Conservation (phyloP, 2,329 filamentous ascomycete species). For the Hymenoscyphus fraxineus region DNA sequence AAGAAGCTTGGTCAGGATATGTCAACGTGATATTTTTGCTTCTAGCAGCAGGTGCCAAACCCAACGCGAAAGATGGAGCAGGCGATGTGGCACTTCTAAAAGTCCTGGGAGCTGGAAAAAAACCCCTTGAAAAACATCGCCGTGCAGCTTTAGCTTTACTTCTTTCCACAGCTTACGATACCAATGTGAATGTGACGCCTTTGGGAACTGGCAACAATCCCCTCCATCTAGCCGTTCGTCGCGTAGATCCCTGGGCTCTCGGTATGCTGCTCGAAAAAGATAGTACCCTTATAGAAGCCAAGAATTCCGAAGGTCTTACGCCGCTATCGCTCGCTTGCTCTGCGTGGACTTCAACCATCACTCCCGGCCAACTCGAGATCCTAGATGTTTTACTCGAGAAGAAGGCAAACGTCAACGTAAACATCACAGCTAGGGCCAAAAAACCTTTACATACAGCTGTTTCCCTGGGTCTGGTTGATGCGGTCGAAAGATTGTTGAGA, state of each 20-base stretch:
- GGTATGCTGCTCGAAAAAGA: constrained; percentile 16
- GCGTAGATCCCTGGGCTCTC: constrained; percentile 14
- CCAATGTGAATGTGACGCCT: constrained; percentile 11
- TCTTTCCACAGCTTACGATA: constrained; percentile 9
- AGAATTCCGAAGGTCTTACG: constrained; percentile 13
- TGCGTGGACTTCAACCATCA: constrained; percentile 8
- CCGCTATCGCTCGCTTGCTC: constrained; percentile 6
- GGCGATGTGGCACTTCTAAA: constrained; percentile 13
- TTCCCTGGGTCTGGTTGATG: constrained; percentile 8
- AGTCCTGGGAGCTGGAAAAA: constrained; percentile 8
- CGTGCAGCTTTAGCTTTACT: constrained; percentile 16
- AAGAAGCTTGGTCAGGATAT: constrained; percentile 15
- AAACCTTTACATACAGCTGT: constrained; percentile 13
- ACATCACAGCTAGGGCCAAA: background rate
- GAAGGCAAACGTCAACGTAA: constrained; percentile 11
- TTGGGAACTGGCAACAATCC: constrained; percentile 15
- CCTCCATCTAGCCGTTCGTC: constrained; percentile 17
- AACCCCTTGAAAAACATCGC: constrained; percentile 10
- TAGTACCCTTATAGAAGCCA: constrained; percentile 6
- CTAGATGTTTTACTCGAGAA: constrained; percentile 17
- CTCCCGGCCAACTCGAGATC: constrained; percentile 14
- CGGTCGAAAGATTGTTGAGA: constrained; percentile 14
- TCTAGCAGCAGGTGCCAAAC: constrained; percentile 13
- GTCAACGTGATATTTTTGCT: constrained; percentile 15
- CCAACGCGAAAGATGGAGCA: constrained; percentile 9